Percentiles rank a stretch among this genome's conserved stretches.
These are phyloP conservation scores for Breviolum minutum DNA, from an alignment of 73 alveolate genomes.

Conservation along the genomic window DNA sequence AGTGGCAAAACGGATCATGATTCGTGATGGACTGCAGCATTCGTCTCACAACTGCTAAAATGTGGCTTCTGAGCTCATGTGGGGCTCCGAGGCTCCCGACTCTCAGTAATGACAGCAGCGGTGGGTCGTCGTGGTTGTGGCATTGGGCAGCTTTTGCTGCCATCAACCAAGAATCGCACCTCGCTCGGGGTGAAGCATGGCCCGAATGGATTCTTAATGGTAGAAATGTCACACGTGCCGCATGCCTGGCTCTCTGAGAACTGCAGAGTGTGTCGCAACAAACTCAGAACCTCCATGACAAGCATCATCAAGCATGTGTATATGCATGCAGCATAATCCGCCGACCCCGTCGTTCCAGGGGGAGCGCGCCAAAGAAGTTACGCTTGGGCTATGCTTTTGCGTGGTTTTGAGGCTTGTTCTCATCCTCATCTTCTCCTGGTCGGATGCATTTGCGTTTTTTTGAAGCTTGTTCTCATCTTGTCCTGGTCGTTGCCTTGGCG, in stretches of 20 bases:
- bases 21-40: too few relatives aligned
- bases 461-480: too few relatives aligned
- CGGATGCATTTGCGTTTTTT: too few relatives aligned
- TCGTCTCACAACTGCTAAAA: not conserved
- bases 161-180: conserved; percentile 85
- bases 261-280: conserved; percentile 73
- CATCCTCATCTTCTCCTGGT: too few relatives aligned
- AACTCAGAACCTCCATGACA: conserved; percentile 39
- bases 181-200: not conserved
- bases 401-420: too few relatives aligned
- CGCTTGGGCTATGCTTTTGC: too few relatives aligned
- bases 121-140: conserved; percentile 85
- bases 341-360: too few relatives aligned
- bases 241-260: conserved; percentile 79
- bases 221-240: not conserved
- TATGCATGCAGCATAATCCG: too few relatives aligned
- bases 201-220: not conserved
- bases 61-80: not conserved
- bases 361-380: too few relatives aligned
- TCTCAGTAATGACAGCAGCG: conserved; percentile 51
- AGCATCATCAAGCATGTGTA: not conserved
- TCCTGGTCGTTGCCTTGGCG: too few relatives aligned
- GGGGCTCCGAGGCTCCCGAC: not conserved
- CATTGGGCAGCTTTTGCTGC: conserved; percentile 79
- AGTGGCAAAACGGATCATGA: too few relatives aligned